Conservation (phyloP, 2,329 filamentous ascomycete species). For the Aspergillus novoparasiticus region DNA sequence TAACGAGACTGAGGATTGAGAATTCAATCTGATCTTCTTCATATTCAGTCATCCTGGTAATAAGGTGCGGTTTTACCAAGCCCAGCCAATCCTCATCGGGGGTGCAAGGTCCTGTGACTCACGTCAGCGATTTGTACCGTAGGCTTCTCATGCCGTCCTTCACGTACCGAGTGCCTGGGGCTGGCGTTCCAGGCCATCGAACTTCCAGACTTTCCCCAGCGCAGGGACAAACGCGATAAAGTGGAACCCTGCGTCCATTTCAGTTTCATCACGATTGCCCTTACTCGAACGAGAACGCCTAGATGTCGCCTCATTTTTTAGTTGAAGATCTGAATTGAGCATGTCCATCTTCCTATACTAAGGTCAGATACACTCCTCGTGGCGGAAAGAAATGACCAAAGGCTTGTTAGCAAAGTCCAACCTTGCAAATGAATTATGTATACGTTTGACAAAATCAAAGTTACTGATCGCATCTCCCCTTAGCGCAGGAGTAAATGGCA, state of each 20-base stretch:
- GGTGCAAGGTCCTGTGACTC: constrained; percentile 40
- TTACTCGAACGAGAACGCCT: constrained; percentile 35
- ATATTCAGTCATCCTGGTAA: constrained; percentile 67
- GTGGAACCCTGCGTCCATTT: constrained; percentile 71
- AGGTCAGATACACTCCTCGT: constrained; percentile 10
- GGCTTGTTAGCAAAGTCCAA: constrained; percentile 34
- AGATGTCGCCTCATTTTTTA: constrained; percentile 52
- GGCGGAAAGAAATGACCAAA: background rate
- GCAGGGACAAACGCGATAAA: constrained; percentile 87
- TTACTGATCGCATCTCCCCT: constrained; percentile 75
- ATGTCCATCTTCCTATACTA: constrained; percentile 69
- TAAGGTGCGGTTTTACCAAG: constrained; percentile 65
- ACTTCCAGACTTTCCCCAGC: constrained; percentile 76
- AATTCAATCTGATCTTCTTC: constrained; percentile 70
- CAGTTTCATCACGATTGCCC: constrained; percentile 48
- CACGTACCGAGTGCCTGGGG: constrained; percentile 64
- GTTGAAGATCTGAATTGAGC: constrained; percentile 67
- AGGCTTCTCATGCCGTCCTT: background rate
- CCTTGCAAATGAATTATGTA: constrained; percentile 87
- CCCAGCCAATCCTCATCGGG: constrained; percentile 64
- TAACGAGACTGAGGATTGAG: constrained; percentile 74
- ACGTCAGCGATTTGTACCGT: constrained; percentile 1
- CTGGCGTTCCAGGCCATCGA: constrained; percentile 78
- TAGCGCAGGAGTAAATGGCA: constrained; percentile 67
- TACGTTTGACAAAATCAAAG: constrained; percentile 74